Conservation (phyloP, 2,329 filamentous ascomycete species). For the Exophiala mesophila region DNA sequence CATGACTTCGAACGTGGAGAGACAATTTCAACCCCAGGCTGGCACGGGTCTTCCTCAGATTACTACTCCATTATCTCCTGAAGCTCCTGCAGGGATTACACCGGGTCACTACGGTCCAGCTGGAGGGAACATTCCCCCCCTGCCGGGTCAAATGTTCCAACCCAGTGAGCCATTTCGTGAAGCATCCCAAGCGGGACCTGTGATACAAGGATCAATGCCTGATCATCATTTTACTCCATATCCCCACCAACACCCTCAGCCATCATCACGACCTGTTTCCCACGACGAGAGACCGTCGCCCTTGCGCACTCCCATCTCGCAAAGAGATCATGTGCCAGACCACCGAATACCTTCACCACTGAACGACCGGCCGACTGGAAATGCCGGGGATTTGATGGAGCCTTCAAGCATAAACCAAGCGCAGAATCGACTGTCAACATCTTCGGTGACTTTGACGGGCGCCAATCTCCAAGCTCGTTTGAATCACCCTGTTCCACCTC, state of each 20-base stretch:
- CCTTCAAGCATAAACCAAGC: slow-evolving; percentile 1
- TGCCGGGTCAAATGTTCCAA: neutral
- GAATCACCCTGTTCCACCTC: slow-evolving; percentile 30
- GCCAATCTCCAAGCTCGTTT: slow-evolving; percentile 30
- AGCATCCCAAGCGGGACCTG: neutral
- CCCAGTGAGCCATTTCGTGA: neutral
- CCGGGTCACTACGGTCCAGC: slow-evolving; percentile 3
- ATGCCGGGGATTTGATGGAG: neutral
- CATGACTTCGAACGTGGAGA: neutral
- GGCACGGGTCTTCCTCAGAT: slow-evolving; percentile 4
- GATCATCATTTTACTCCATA: no score
- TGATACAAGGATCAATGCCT: no score
- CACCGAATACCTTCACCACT: slow-evolving; percentile 9
- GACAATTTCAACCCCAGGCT: neutral
- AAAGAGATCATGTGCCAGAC: slow-evolving; percentile 8
- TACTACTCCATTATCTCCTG: slow-evolving; percentile 6
- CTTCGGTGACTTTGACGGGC: slow-evolving; percentile 27
- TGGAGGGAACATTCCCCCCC: neutral
- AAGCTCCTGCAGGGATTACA: neutral
- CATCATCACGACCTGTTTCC: slow-evolving; percentile 16
- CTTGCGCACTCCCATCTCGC: slow-evolving; percentile 12
- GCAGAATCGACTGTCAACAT: slow-evolving; percentile 6
- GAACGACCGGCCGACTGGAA: slow-evolving; percentile 5
- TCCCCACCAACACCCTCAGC: neutral
- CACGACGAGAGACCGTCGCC: slow-evolving; percentile 16